phyloP scores from a whole-genome alignment of 164 flowering plant genomes.

The Magnolia officinalis region DNA sequence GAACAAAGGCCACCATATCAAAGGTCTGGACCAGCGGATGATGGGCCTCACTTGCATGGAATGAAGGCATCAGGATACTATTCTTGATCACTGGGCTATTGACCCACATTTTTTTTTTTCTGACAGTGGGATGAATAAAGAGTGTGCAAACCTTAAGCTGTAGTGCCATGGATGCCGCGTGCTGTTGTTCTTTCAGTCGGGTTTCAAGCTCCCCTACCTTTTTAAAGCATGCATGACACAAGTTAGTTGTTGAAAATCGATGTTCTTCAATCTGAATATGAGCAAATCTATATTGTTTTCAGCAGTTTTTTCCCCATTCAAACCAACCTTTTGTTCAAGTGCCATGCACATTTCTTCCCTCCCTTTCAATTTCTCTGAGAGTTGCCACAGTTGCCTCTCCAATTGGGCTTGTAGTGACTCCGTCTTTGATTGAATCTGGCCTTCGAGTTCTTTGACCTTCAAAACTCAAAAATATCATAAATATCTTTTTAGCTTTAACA shows the following conservation, averaged over 20 bases:
- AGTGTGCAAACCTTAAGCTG: conserved; percentile 52
- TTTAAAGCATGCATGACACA: conserved; percentile 4
- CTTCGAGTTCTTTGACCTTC: conserved; percentile 66
- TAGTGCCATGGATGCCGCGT: conserved; percentile 26
- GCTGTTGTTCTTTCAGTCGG: conserved; percentile 23
- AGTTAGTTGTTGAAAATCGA: background rate
- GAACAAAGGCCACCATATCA: too few relatives aligned
- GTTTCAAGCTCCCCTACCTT: conserved; percentile 34
- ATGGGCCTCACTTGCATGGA: too few relatives aligned
- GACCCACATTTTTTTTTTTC: too few relatives aligned
- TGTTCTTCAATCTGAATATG: background rate
- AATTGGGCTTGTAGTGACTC: conserved; percentile 39
- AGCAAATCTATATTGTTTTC: background rate
- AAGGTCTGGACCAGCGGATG: too few relatives aligned
- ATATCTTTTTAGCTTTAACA: background rate
- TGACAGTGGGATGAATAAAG: too few relatives aligned
- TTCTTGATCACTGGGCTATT: too few relatives aligned
- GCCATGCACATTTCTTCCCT: conserved; percentile 51
- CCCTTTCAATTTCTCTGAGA: conserved; percentile 55
- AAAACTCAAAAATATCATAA: background rate
- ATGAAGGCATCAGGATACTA: too few relatives aligned
- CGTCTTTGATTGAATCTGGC: conserved; percentile 42
- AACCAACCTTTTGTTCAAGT: conserved; percentile 59
- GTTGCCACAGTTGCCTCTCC: conserved; percentile 56
- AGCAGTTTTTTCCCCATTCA: background rate